phyloP scores from a whole-genome alignment of 2,329 filamentous ascomycete species.

The Aspergillus melleus region DNA sequence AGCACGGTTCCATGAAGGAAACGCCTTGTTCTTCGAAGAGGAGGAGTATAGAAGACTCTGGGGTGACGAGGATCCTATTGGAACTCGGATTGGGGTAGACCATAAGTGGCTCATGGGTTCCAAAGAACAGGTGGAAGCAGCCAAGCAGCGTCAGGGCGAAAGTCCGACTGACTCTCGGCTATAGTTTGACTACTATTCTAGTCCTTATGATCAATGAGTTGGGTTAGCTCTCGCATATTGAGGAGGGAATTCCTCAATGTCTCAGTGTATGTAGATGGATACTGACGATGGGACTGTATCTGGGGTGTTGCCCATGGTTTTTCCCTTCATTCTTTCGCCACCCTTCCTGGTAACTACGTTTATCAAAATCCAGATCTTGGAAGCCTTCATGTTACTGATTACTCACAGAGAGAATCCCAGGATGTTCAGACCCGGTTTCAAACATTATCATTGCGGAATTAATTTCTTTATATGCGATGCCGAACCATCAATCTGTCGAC shows the following conservation, averaged over 20 bases:
- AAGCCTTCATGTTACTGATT: no score
- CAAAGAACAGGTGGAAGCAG: not conserved
- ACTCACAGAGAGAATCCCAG: no score
- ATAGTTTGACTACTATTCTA: not conserved
- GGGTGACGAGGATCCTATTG: slow-evolving; percentile 10
- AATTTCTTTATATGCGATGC: no score
- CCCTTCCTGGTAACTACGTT: no score
- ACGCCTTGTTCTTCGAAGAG: slow-evolving; percentile 17
- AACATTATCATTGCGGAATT: no score
- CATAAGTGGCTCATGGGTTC: not conserved
- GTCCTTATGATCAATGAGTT: not conserved
- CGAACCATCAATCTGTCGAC: no score
- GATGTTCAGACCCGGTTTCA: no score
- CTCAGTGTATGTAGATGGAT: not conserved
- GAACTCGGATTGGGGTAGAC: not conserved
- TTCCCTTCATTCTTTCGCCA: no score
- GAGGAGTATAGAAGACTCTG: slow-evolving; percentile 17
- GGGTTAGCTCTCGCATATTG: no score
- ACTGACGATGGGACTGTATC: not conserved
- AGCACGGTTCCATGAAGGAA: slow-evolving; percentile 8
- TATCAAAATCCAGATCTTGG: no score
- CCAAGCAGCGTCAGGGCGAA: not conserved
- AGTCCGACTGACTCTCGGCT: not conserved
- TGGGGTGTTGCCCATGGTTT: no score
- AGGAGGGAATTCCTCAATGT: not conserved